phyloP scores from a whole-genome alignment of 768 basidiomycete species.

The Suillus lakei region DNA sequence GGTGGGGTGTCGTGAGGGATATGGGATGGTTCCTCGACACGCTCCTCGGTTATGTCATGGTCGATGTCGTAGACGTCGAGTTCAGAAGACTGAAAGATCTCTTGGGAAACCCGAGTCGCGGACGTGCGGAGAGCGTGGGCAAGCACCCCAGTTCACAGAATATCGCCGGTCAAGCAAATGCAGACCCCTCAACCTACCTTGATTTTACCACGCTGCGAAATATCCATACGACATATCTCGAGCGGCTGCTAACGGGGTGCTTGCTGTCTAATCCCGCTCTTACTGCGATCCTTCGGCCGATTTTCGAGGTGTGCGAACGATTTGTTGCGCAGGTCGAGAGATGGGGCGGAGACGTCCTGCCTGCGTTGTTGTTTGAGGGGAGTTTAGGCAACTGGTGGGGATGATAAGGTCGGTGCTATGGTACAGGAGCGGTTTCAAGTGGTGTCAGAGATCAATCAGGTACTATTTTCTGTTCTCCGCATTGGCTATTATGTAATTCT shows the following conservation, averaged over 20 bases:
- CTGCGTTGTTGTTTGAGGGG: slow-evolving; percentile 82
- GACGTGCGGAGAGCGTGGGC: slow-evolving; percentile 26
- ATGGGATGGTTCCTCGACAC: slow-evolving; percentile 94
- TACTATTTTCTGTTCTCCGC: slow-evolving; percentile 28
- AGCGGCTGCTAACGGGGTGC: slow-evolving; percentile 78
- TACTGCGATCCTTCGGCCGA: slow-evolving; percentile 65
- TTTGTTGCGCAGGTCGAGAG: slow-evolving; percentile 89
- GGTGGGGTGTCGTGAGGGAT: slow-evolving; percentile 86
- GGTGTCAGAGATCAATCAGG: slow-evolving; percentile 82
- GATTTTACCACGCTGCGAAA: slow-evolving; percentile 88
- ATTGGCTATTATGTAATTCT: neutral
- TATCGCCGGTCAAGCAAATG: slow-evolving; percentile 11
- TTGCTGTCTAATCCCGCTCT: slow-evolving; percentile 70
- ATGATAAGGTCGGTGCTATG: slow-evolving; percentile 68
- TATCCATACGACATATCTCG: slow-evolving; percentile 82
- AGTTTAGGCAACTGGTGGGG: slow-evolving; percentile 60
- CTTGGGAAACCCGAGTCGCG: slow-evolving; percentile 38
- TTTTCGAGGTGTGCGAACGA: slow-evolving; percentile 83
- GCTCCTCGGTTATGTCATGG: slow-evolving; percentile 84
- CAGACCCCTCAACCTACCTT: slow-evolving; percentile 44
- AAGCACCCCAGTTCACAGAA: slow-evolving; percentile 10
- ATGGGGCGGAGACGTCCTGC: slow-evolving; percentile 91
- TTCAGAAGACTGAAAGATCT: slow-evolving; percentile 71
- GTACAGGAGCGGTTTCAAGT: slow-evolving; percentile 70
- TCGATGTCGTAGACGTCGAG: slow-evolving; percentile 87